phyloP scores from a whole-genome alignment of 179 eudicot genomes.

The Silene vulgaris region DNA sequence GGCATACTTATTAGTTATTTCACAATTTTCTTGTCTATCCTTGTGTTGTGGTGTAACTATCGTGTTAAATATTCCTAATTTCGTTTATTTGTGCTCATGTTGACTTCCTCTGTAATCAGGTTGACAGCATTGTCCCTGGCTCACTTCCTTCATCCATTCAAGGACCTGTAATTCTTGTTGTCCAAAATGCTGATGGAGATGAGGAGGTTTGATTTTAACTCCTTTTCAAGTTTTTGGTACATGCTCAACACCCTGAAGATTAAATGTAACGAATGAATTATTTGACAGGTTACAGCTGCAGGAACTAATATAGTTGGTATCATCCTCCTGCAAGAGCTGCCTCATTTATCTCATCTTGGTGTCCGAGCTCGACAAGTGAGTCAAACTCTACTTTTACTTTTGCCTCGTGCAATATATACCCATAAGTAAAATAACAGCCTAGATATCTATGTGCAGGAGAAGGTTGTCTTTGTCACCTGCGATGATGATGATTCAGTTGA shows the following conservation, averaged over 20 bases:
- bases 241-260: constrained; percentile 1
- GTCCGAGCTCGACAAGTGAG: constrained; percentile 94
- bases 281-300: constrained; percentile 84
- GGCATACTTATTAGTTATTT: background rate
- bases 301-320: constrained; percentile 75
- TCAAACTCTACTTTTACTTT: background rate
- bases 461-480: constrained; percentile 90
- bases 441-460: constrained; percentile 58
- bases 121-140: constrained; percentile 79
- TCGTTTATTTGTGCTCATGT: constrained; percentile 7
- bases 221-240: constrained; percentile 10
- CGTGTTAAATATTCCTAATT: background rate
- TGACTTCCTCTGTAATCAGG: constrained; percentile 38
- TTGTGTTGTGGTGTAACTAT: background rate
- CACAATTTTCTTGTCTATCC: background rate
- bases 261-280: constrained; percentile 13
- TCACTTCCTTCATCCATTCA: constrained; percentile 58
- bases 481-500: constrained; percentile 75
- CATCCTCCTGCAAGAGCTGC: constrained; percentile 88
- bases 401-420: constrained; percentile 5
- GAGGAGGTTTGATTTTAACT: constrained; percentile 61
- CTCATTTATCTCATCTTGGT: constrained; percentile 98
- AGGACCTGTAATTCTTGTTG: constrained; percentile 89
- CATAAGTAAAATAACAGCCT: constrained; percentile 13
- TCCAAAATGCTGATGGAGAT: constrained; percentile 88